Base-by-base conservation (phyloP, 495 filamentous ascomycete species). In the Aspergillus panamensis region DNA sequence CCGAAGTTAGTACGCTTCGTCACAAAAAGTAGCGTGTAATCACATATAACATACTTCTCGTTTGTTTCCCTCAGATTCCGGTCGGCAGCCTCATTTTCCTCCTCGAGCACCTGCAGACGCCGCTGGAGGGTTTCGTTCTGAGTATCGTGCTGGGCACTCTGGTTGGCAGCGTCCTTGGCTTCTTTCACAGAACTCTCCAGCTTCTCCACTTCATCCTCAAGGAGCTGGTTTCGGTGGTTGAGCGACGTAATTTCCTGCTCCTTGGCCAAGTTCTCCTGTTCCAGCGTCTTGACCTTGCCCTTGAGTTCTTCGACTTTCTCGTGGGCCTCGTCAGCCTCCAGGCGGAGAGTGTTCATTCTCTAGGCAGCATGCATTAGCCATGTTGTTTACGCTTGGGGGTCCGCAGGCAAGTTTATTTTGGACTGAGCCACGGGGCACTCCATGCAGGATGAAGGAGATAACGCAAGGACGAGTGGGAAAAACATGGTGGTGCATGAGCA, bases 161-260 rank as follows among this genome's bases (percentile, higher is more conserved):
- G 83, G 71, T 84, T 88, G 62, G 89, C 88, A 54, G 82, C 75
- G 57, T 79, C 81, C 82, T 97, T 97, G 64, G 84, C 77, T 47
- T 92, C 87, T 77, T 88, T 89, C 64, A 95, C 77, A 58, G 72
- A 70, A 14, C 69, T 67, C 76, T 97, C 94, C 45, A 91, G 77
- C 80, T 96, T 96, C 76, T 97, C 95, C 64, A 95, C 86, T 68
- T 96, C 91, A 52, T 70, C 61, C 73, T 97, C 92, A n/a, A 96
- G 85, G 40, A 95, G 79, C 55, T 83, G 80, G 74, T 95, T 96
- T 74, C 89, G 91, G 86, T 97, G 92, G 66, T 84, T 82, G 56
- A 98, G 87, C 29, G 94, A 98, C 55, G 86, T 90, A 69, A 98
- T 96, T 74, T 97, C 93, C 73, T 98, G 93, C 76, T 97, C 94